Conservation (phyloP, 2,329 filamentous ascomycete species). For the Amylocarpus encephaloides region DNA sequence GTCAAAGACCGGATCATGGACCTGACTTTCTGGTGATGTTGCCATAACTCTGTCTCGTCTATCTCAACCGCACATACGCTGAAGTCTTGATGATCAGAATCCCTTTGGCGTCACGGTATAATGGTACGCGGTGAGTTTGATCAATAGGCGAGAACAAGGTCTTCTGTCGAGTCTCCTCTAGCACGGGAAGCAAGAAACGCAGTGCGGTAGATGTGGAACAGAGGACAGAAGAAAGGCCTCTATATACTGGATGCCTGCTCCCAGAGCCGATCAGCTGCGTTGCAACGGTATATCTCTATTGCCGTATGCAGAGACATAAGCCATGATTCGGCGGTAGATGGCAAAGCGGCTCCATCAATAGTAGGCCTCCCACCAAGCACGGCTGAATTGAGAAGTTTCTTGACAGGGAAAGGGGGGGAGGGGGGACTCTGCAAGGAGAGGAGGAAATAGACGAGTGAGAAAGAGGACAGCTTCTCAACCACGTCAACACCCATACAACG, state of each 20-base stretch:
- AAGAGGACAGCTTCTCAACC: neutral
- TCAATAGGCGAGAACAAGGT: too few species aligned
- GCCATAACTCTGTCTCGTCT: conserved; percentile 7
- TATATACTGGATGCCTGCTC: conserved; percentile 15
- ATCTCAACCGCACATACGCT: neutral
- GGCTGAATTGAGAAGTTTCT: conserved; percentile 23
- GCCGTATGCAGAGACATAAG: conserved; percentile 25
- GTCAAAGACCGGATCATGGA: conserved; percentile 25
- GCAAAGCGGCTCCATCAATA: neutral
- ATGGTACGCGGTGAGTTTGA: too few species aligned
- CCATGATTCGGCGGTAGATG: conserved; percentile 15
- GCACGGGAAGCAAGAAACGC: neutral
- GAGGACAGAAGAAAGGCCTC: conserved; percentile 7
- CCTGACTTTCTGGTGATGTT: conserved; percentile 21
- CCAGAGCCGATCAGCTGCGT: conserved; percentile 23
- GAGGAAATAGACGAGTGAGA: conserved; percentile 7
- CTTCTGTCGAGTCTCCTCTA: too few species aligned
- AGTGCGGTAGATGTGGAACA: neutral
- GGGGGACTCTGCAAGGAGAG: conserved; percentile 2
- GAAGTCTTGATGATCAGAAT: too few species aligned
- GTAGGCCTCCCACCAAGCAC: conserved; percentile 3
- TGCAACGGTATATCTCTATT: conserved; percentile 24
- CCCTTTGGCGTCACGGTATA: too few species aligned
- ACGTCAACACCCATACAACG: too few species aligned
- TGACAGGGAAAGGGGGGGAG: conserved; percentile 4